Conservation (phyloP, 73 alveolate genomes). For the Stentor coeruleus region DNA sequence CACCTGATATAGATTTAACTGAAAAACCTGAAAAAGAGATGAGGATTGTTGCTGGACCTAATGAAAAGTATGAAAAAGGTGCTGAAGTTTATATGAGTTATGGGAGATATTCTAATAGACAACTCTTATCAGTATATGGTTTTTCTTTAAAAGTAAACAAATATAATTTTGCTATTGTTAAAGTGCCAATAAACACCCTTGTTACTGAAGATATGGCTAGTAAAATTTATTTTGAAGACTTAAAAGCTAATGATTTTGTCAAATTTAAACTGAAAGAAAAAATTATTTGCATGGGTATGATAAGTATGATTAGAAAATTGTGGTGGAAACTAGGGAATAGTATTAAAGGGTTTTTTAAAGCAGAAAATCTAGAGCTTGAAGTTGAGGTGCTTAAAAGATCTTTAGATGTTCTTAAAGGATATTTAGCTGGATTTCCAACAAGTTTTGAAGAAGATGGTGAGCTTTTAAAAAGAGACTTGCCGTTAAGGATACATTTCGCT, state of each 20-base stretch:
- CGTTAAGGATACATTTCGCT: neutral
- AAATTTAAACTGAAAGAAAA: conserved; percentile 6
- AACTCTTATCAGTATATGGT: conserved; percentile 2
- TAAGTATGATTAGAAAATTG: neutral
- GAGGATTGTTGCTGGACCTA: conserved; percentile 7
- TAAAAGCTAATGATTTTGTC: neutral
- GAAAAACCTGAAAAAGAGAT: neutral
- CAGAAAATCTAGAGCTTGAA: neutral
- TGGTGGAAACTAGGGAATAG: neutral
- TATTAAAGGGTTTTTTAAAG: neutral
- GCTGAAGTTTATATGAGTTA: conserved; percentile 24
- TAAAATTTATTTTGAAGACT: neutral
- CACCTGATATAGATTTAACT: neutral
- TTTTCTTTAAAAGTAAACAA: neutral
- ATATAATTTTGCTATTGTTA: neutral
- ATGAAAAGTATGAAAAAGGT: conserved; percentile 20
- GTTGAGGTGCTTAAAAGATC: neutral
- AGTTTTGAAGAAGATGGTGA: conserved; percentile 8
- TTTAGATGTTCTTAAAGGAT: neutral
- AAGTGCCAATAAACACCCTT: neutral
- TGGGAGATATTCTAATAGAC: conserved; percentile 18
- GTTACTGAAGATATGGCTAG: neutral
- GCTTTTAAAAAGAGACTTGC: neutral
- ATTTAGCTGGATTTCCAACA: neutral
- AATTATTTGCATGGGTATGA: neutral